Evolutionary conservation across 805 yeast species (phyloP).

Genomic region (Nakazawaea wyomingensis): DNA sequence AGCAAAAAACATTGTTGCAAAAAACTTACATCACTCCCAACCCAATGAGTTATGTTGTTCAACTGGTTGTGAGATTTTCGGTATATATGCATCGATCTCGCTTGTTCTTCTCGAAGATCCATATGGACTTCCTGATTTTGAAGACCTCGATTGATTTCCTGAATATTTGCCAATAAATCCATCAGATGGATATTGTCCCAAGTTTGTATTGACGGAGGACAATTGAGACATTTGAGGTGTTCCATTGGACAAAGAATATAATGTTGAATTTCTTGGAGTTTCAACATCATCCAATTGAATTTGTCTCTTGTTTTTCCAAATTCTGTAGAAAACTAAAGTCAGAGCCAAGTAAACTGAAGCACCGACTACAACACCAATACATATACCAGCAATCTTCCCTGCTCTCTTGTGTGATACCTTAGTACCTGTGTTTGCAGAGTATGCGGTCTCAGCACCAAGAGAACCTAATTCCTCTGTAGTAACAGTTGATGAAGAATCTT

Average conservation of each 20-base stretch:
- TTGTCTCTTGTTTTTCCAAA: slow-evolving; percentile 26
- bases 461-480: slow-evolving; percentile 3
- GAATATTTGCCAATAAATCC: slow-evolving; percentile 2
- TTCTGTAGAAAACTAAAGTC: slow-evolving; percentile 49
- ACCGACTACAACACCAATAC: slow-evolving; percentile 81
- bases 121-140: slow-evolving; percentile 10
- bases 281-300: slow-evolving; percentile 13
- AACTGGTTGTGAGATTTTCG: slow-evolving; percentile 61
- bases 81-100: slow-evolving; percentile 28
- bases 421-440: slow-evolving; percentile 1
- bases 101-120: slow-evolving; percentile 17
- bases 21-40: slow-evolving; percentile 41
- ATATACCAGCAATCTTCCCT: slow-evolving; percentile 64
- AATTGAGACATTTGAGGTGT: slow-evolving; percentile 18
- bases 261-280: slow-evolving; percentile 10
- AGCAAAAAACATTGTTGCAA: not conserved
- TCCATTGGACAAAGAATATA: slow-evolving; percentile 10
- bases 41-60: slow-evolving; percentile 69
- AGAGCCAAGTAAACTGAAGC: slow-evolving; percentile 58
- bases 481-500: slow-evolving; percentile 9
- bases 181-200: slow-evolving; percentile 14
- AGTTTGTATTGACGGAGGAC: slow-evolving; percentile 14
- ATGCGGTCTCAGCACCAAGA: not conserved
- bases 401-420: slow-evolving; percentile 15
- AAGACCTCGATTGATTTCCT: slow-evolving; percentile 7